phyloP scores from a whole-genome alignment of 78 protist genomes.

The Speleostelium caveatum region DNA sequence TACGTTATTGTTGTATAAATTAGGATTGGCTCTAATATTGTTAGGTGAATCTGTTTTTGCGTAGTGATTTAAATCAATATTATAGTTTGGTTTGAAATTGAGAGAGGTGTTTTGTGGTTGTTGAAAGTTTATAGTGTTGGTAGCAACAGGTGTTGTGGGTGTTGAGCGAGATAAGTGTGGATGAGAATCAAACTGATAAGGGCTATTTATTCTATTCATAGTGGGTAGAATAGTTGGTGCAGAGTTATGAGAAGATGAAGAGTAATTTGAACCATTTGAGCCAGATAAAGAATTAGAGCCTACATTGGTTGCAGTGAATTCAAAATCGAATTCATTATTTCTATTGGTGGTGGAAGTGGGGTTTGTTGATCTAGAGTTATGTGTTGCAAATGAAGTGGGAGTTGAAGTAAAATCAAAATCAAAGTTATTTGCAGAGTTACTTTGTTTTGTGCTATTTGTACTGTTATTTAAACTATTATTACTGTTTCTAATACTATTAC shows the following conservation, averaged over 20 bases:
- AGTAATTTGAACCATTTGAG: background rate
- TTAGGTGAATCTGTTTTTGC: background rate
- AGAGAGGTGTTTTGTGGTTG: background rate
- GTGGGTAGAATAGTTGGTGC: background rate
- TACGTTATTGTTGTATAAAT: too few species aligned
- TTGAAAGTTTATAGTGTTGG: background rate
- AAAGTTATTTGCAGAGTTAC: background rate
- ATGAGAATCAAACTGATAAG: background rate
- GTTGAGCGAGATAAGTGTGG: background rate
- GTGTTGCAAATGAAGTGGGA: background rate
- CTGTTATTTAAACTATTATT: background rate
- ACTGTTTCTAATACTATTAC: background rate
- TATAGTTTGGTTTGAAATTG: constrained; percentile 49
- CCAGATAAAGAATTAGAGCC: background rate
- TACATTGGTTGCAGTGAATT: background rate
- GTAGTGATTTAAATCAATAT: constrained; percentile 29
- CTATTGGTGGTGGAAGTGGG: background rate
- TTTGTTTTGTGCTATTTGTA: background rate
- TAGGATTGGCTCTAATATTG: too few species aligned
- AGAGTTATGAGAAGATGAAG: constrained; percentile 3
- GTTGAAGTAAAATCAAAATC: background rate
- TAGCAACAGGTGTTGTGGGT: background rate
- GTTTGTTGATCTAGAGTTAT: constrained; percentile 1
- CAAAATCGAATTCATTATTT: background rate
- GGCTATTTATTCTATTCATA: background rate